Evolutionary conservation across 441 rosid species (phyloP).

Genomic region (Metrosideros polymorpha): DNA sequence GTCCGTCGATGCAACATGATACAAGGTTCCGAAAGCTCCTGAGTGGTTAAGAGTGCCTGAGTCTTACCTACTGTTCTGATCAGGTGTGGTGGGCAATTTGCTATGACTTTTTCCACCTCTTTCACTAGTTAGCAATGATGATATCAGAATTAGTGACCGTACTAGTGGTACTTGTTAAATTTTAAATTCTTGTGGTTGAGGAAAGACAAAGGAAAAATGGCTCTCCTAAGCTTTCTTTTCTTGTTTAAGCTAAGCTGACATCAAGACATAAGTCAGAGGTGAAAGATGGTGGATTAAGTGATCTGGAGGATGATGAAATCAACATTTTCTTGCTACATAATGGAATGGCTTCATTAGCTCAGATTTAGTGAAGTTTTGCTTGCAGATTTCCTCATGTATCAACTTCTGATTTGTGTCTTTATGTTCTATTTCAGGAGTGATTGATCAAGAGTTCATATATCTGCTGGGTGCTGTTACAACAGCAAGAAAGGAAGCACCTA

Average conservation of each 20-base stretch:
- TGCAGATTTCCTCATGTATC: not conserved
- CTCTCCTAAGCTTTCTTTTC: not conserved
- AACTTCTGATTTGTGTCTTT: not conserved
- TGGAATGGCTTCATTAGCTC: not conserved
- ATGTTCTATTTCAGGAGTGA: not conserved
- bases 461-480: not conserved
- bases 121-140: not conserved
- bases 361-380: not conserved
- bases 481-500: not conserved
- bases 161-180: not conserved
- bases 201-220: not conserved
- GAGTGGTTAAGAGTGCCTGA: not conserved
- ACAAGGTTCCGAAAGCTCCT: slow-evolving; percentile 19
- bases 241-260: not conserved
- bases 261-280: not conserved
- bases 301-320: not conserved
- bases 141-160: not conserved
- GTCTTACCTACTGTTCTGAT: not conserved
- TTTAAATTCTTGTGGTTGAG: not conserved
- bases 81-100: not conserved
- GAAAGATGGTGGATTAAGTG: not conserved
- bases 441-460: not conserved
- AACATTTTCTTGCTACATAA: not conserved
- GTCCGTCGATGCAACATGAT: slow-evolving; percentile 61
- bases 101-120: not conserved